phyloP scores from a whole-genome alignment of 1,284 basidiomycete genomes.

The Neonothopanus nambi region DNA sequence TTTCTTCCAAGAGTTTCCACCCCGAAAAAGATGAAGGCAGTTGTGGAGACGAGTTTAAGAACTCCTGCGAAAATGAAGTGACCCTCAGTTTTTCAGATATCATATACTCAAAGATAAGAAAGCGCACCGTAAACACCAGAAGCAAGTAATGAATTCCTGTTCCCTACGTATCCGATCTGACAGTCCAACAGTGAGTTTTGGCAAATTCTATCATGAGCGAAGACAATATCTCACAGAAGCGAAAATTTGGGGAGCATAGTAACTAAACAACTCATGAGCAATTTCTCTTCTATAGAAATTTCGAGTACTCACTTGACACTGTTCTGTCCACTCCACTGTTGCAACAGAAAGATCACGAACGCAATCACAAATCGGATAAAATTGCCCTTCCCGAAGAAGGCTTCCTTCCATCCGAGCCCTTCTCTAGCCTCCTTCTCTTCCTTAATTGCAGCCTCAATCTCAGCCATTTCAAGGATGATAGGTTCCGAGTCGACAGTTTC shows the following conservation, averaged over 20 bases:
- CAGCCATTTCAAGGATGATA: constrained; percentile 49
- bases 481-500: constrained; percentile 40
- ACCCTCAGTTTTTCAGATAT: too few species aligned
- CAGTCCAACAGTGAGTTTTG: background rate
- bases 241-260: constrained; percentile 59
- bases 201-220: too few species aligned
- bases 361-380: constrained; percentile 63
- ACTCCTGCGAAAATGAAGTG: too few species aligned
- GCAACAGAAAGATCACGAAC: constrained; percentile 58
- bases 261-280: constrained; percentile 24
- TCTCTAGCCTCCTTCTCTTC: constrained; percentile 51
- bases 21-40: constrained; percentile 32
- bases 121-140: constrained; percentile 65
- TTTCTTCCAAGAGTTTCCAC: constrained; percentile 68
- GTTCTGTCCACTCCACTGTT: constrained; percentile 70
- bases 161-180: constrained; percentile 53
- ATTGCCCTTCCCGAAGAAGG: constrained; percentile 64
- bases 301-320: constrained; percentile 58
- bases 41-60: constrained; percentile 54
- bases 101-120: too few species aligned
- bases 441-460: constrained; percentile 56
- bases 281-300: constrained; percentile 47
- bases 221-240: constrained; percentile 33
- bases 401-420: constrained; percentile 54
- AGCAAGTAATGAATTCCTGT: constrained; percentile 57